Evolutionary conservation across 441 rosid genomes (phyloP).

Genomic region (Gossypium davidsonii): DNA sequence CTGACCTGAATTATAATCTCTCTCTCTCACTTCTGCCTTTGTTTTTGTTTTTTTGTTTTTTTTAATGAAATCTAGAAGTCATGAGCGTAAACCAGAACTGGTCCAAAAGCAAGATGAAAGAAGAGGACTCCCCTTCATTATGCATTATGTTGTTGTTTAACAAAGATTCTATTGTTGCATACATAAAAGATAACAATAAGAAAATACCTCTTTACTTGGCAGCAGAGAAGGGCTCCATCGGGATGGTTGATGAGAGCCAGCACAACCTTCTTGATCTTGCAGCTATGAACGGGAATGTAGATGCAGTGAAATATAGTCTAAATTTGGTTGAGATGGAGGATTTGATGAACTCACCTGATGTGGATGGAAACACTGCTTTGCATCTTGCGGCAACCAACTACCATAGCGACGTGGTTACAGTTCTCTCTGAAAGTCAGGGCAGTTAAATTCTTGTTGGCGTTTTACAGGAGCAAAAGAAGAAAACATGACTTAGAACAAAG

Average conservation of each 20-base stretch:
- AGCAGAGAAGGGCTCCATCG: neutral
- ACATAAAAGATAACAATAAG: neutral
- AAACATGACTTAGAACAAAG: too few relatives aligned
- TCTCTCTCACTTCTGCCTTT: neutral
- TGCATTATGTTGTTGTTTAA: neutral
- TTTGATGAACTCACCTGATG: slow-evolving; percentile 15
- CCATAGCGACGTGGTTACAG: slow-evolving; percentile 3
- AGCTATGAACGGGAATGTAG: neutral
- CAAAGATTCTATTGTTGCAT: neutral
- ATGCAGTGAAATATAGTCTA: neutral
- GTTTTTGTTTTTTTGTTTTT: neutral
- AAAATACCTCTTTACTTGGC: slow-evolving; percentile 22
- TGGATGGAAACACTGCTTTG: slow-evolving; percentile 23
- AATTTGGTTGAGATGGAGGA: slow-evolving; percentile 9
- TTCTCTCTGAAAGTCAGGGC: slow-evolving; percentile 13
- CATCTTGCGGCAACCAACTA: slow-evolving; percentile 13
- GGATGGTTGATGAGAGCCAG: neutral
- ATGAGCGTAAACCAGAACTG: neutral
- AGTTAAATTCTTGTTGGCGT: neutral
- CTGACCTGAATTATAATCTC: neutral
- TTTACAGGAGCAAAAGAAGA: too few relatives aligned
- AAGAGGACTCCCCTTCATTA: slow-evolving; percentile 17
- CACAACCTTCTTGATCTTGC: slow-evolving; percentile 7
- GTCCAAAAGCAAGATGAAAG: neutral
- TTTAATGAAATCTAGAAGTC: neutral